Base-by-base conservation (phyloP, 2,329 filamentous ascomycete species). In the Fusarium sp. region DNA sequence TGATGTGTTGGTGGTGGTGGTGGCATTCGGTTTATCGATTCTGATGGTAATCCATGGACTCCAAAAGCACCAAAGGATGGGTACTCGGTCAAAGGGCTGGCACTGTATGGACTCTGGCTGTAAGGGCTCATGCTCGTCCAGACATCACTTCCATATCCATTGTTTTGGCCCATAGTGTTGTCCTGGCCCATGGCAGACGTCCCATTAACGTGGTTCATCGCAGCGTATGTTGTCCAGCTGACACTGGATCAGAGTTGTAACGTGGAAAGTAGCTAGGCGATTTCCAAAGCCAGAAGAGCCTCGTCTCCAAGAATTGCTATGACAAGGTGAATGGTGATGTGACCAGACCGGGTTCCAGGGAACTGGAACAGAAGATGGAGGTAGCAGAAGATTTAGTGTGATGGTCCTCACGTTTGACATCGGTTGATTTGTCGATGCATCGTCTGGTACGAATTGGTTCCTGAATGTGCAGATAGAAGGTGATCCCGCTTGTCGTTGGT, bases 11-110 rank as follows among this genome's bases (percentile, higher is more conserved):
- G 71, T 46, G 91, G 83, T 46, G 91, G 83, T 45, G 89, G 87
- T 54, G 88, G 85, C 81, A 89, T 86, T 65, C 83, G 80, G 64
- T 76, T 77, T 60, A 88, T 73, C 3, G 84, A 81, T 62, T 88
- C 86, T 25, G 85, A 83, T 5, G 86, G 82, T 56, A 88, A 68
- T 12, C 82, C 84, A 48, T 86, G 83, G 58, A 84, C 82, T 70
- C 87, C 83, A 80, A 91, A 94, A 62, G 69, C 59, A 22, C 84
- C 75, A 68, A 83, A 90, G 71, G 84, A 85, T 63, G 85, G 83
- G 76, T 92, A 94, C 72, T 92, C 91, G 43, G 89, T 84, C 81
- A 93, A 88, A 25, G 90, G 77, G 30, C 79, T 88, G 61, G 78
- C 73, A 55, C 73, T 76, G 62, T 82, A 82, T 3, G 80, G 78